These are phyloP conservation scores for Coccomyxa subellipsoidea DNA, from an alignment of 163 green algal genomes.

Conservation along the genomic window DNA sequence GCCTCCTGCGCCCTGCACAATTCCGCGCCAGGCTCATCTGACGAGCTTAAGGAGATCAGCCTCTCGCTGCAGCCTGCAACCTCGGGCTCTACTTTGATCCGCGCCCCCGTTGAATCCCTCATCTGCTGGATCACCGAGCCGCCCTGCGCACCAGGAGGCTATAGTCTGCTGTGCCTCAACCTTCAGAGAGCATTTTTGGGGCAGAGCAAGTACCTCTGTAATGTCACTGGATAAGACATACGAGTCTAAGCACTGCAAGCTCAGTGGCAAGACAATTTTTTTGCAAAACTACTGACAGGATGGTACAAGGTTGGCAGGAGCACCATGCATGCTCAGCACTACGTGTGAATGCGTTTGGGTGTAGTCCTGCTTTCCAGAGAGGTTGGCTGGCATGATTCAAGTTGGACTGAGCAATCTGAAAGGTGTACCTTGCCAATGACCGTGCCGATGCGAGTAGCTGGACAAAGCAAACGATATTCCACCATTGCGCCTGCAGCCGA, in stretches of 20 bases:
- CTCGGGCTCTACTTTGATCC: constrained; percentile 16
- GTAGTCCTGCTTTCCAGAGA: too few species aligned
- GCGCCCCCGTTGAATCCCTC: constrained; percentile 7
- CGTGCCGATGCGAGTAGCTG: constrained; percentile 2
- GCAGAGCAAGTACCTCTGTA: too few species aligned
- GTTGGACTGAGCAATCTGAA: neutral
- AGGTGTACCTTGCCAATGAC: constrained; percentile 30
- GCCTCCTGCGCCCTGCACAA: constrained; percentile 29
- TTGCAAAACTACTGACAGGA: too few species aligned
- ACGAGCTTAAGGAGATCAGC: constrained; percentile 19
- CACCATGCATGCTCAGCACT: too few species aligned
- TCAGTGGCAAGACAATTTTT: too few species aligned
- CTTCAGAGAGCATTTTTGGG: too few species aligned
- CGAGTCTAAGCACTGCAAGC: neutral
- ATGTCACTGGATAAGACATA: too few species aligned
- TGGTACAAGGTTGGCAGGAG: too few species aligned
- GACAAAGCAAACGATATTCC: constrained; percentile 11
- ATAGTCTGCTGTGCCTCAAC: too few species aligned
- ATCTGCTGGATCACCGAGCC: constrained; percentile 14
- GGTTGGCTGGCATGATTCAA: too few species aligned
- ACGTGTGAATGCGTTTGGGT: too few species aligned
- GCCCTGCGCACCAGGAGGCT: neutral
- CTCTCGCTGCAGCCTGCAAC: constrained; percentile 24
- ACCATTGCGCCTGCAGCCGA: neutral
- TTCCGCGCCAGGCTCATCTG: neutral